A percentile compares a stretch with the other conserved stretches of the same genome.
phyloP scores from a whole-genome alignment of 2,329 filamentous ascomycete genomes.

The Chalara sp. region DNA sequence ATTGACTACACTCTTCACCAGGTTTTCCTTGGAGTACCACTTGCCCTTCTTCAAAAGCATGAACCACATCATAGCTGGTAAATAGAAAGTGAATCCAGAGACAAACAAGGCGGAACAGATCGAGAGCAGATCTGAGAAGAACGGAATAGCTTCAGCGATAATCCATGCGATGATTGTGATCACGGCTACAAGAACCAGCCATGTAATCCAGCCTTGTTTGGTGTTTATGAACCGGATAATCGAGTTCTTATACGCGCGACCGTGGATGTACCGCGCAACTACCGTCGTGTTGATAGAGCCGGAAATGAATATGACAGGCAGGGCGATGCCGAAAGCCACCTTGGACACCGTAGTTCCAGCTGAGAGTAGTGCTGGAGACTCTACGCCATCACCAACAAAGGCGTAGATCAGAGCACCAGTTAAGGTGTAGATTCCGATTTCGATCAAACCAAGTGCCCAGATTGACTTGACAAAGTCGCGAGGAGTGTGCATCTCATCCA shows the following conservation, averaged over 20 bases:
- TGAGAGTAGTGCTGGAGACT: constrained; percentile 59
- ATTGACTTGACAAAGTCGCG: constrained; percentile 52
- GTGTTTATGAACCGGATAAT: constrained; percentile 52
- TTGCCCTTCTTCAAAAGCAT: constrained; percentile 17
- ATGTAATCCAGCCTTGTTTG: constrained; percentile 34
- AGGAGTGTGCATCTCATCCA: constrained; percentile 49
- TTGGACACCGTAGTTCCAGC: constrained; percentile 46
- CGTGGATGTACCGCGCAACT: constrained; percentile 65
- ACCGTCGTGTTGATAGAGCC: constrained; percentile 39
- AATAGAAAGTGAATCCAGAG: constrained; percentile 50
- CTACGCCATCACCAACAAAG: constrained; percentile 54
- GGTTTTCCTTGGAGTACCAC: constrained; percentile 19
- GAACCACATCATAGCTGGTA: constrained; percentile 8
- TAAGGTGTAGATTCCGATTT: constrained; percentile 53
- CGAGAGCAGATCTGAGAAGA: constrained; percentile 58
- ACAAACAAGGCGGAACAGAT: constrained; percentile 45
- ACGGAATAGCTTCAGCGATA: constrained; percentile 61
- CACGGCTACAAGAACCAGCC: constrained; percentile 39
- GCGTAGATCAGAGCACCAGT: constrained; percentile 52
- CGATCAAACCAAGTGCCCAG: constrained; percentile 47
- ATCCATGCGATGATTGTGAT: constrained; percentile 56
- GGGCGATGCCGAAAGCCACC: constrained; percentile 60
- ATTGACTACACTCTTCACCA: constrained; percentile 15
- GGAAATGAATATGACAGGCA: constrained; percentile 34
- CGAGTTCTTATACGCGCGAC: constrained; percentile 59